Percentiles rank a stretch among this genome's conserved stretches.
Evolutionary conservation across 345 rosid genomes (phyloP).

Genomic region (Euphorbia lathyris): DNA sequence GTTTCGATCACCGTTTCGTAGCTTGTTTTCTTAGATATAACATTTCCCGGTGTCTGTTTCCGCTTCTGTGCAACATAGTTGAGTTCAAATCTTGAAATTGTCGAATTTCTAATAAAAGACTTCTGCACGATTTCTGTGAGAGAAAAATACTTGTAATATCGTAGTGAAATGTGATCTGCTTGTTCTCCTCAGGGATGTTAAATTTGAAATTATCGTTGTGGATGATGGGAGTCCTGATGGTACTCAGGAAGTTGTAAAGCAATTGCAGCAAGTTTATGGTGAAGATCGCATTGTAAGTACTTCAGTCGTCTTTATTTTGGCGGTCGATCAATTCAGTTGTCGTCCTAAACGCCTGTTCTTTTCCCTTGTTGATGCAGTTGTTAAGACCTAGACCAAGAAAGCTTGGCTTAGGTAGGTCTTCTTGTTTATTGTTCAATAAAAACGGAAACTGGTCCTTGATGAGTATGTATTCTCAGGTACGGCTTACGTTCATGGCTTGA

Average conservation of each 20-base stretch:
- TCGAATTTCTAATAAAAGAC: not conserved
- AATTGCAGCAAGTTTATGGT: slow-evolving; percentile 76
- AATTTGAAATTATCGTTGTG: slow-evolving; percentile 85
- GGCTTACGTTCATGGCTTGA: slow-evolving; percentile 85
- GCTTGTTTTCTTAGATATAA: too few relatives aligned
- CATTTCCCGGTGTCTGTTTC: too few relatives aligned
- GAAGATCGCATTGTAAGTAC: slow-evolving; percentile 72
- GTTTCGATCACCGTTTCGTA: too few relatives aligned
- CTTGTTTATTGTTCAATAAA: not conserved
- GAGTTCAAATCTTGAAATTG: not conserved
- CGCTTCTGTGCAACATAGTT: too few relatives aligned
- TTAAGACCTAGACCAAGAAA: slow-evolving; percentile 81
- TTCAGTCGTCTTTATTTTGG: not conserved
- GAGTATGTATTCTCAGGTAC: slow-evolving; percentile 55
- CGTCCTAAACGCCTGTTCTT: slow-evolving; percentile 3
- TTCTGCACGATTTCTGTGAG: not conserved
- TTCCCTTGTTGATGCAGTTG: slow-evolving; percentile 44
- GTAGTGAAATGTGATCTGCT: not conserved
- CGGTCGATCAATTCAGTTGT: not conserved
- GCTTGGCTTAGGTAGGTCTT: slow-evolving; percentile 80
- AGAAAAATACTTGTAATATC: not conserved
- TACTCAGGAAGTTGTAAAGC: slow-evolving; percentile 81
- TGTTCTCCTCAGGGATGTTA: slow-evolving; percentile 53
- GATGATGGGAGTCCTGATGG: slow-evolving; percentile 99
- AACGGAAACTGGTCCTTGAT: slow-evolving; percentile 13